These are phyloP conservation scores for Boletus hoseneyae DNA, from an alignment of 1,284 basidiomycete species.

Conservation along the genomic window DNA sequence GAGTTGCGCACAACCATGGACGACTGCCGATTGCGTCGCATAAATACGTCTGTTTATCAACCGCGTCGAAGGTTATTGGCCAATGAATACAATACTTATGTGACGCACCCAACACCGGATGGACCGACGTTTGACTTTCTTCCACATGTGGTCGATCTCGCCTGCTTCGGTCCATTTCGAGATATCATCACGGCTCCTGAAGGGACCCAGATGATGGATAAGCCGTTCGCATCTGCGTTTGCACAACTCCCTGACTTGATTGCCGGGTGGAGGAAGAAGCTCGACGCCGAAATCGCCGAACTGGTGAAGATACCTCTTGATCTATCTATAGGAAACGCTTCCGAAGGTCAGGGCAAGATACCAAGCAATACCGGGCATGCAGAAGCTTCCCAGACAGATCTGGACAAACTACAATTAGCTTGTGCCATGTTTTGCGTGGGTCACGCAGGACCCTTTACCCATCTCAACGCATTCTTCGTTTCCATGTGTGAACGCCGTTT, in stretches of 20 bases:
- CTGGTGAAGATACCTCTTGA: constrained; percentile 9
- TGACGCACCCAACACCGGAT: not conserved
- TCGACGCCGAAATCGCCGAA: constrained; percentile 13
- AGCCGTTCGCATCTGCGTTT: constrained; percentile 16
- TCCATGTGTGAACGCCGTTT: not conserved
- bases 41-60: constrained; percentile 1
- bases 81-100: constrained; percentile 2
- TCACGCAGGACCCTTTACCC: not conserved
- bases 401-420: constrained; percentile 1
- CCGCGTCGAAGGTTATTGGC: constrained; percentile 9
- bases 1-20: constrained; percentile 9
- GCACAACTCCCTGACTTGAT: constrained; percentile 15
- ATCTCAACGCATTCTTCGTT: not conserved
- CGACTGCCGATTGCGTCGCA: not conserved
- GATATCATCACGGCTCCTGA: constrained; percentile 15
- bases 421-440: constrained; percentile 5
- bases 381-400: not conserved
- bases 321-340: not conserved
- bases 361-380: not conserved
- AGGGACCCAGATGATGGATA: not conserved
- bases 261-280: constrained; percentile 12
- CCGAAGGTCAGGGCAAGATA: not conserved
- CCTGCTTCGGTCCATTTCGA: constrained; percentile 11
- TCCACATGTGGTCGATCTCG: constrained; percentile 17
- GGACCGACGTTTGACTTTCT: constrained; percentile 8